Evolutionary conservation across 1,139 yeast genomes (phyloP).

Genomic region (Hanseniaspora gamundiae): DNA sequence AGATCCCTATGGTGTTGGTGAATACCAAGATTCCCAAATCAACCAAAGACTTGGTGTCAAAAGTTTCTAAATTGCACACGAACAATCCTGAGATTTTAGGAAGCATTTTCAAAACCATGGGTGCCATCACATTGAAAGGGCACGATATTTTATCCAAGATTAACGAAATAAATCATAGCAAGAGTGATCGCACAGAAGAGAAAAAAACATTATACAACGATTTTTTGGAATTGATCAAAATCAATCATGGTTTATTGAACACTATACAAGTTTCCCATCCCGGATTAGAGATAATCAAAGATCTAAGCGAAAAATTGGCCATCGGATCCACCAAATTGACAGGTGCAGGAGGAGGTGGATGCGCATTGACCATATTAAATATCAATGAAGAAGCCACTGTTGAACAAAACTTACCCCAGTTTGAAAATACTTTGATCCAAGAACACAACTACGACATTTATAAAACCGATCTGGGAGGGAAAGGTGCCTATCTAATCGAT

Average conservation of each 20-base stretch:
- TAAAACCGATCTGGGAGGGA: slow-evolving; percentile 77
- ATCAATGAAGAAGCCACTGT: slow-evolving; percentile 34
- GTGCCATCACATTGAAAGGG: slow-evolving; percentile 54
- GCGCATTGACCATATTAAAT: slow-evolving; percentile 77
- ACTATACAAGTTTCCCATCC: slow-evolving; percentile 92
- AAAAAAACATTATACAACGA: slow-evolving; percentile 23
- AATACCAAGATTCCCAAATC: slow-evolving; percentile 81
- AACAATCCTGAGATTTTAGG: slow-evolving; percentile 43
- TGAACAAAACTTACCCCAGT: neutral
- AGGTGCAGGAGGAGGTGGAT: slow-evolving; percentile 99
- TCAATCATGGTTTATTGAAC: slow-evolving; percentile 81
- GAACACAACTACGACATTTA: slow-evolving; percentile 60
- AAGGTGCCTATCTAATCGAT: slow-evolving; percentile 56
- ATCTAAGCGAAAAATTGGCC: slow-evolving; percentile 43
- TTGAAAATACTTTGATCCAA: slow-evolving; percentile 23
- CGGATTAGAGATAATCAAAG: slow-evolving; percentile 58
- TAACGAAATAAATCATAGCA: slow-evolving; percentile 29
- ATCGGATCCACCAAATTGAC: slow-evolving; percentile 89
- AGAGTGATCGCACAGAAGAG: slow-evolving; percentile 12
- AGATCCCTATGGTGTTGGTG: slow-evolving; percentile 60
- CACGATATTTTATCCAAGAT: slow-evolving; percentile 13
- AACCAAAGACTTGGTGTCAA: slow-evolving; percentile 72
- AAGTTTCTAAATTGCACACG: slow-evolving; percentile 47
- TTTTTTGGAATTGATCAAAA: slow-evolving; percentile 55
- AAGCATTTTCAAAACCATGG: slow-evolving; percentile 62